These are phyloP conservation scores for Choiromyces venosus DNA, from an alignment of 495 filamentous ascomycete genomes.

Conservation along the genomic window DNA sequence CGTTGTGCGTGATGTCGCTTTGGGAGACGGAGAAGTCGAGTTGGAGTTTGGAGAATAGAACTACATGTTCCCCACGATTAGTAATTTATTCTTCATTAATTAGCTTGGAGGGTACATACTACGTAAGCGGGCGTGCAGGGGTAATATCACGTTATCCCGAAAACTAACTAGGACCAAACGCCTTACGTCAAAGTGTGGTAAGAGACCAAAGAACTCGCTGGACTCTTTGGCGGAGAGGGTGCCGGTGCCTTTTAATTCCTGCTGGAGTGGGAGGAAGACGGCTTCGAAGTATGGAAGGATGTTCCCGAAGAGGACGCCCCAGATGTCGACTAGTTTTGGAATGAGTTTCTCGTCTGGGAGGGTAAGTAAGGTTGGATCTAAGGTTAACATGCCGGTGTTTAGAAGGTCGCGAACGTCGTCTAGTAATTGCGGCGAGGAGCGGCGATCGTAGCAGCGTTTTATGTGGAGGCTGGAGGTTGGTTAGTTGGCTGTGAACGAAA, in stretches of 20 bases:
- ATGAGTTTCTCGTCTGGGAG: constrained; percentile 70
- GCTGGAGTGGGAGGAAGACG: constrained; percentile 87
- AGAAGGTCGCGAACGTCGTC: constrained; percentile 77
- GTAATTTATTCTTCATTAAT: neutral
- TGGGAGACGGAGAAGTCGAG: constrained; percentile 73
- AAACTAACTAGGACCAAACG: constrained; percentile 83
- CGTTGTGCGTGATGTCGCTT: constrained; percentile 77
- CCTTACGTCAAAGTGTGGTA: constrained; percentile 67
- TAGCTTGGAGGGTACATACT: constrained; percentile 45
- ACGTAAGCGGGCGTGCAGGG: constrained; percentile 77
- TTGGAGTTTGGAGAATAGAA: constrained; percentile 78
- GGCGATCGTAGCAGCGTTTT: constrained; percentile 66
- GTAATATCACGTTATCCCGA: constrained; percentile 79
- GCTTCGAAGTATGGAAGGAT: constrained; percentile 94
- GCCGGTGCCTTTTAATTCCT: constrained; percentile 84
- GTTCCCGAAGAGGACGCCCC: constrained; percentile 82
- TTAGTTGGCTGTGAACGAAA: neutral
- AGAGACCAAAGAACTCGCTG: constrained; percentile 69
- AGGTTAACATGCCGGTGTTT: constrained; percentile 69
- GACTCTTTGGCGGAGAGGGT: constrained; percentile 68
- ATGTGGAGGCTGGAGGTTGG: constrained; percentile 51
- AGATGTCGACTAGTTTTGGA: constrained; percentile 81
- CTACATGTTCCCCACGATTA: constrained; percentile 9
- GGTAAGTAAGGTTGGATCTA: constrained; percentile 74
- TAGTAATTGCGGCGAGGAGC: constrained; percentile 61